These are phyloP conservation scores for Coniosporium apollinis DNA, from an alignment of 495 filamentous ascomycete species.

Conservation along the genomic window DNA sequence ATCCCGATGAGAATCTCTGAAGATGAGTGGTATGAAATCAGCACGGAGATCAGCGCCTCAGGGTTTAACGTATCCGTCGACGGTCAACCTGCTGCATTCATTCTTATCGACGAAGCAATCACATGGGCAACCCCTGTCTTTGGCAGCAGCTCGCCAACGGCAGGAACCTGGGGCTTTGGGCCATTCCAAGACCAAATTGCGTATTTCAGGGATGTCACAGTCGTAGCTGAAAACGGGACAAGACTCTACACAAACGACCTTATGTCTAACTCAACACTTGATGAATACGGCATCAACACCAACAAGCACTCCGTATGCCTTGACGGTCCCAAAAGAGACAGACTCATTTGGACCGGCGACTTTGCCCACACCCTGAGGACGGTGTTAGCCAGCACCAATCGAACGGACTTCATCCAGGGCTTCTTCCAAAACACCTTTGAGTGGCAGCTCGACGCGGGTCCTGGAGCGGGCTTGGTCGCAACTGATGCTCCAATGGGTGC, in stretches of 20 bases:
- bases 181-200: constrained; percentile 20
- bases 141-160: constrained; percentile 1
- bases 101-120: constrained; percentile 3
- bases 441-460: constrained; percentile 1
- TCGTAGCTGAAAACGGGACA: constrained; percentile 16
- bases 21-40: constrained; percentile 5
- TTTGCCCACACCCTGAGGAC: constrained; percentile 7
- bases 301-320: constrained; percentile 18
- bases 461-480: not conserved
- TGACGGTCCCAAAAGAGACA: constrained; percentile 19
- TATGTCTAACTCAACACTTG: constrained; percentile 10
- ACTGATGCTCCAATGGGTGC: constrained; percentile 1
- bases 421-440: constrained; percentile 2
- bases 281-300: constrained; percentile 15
- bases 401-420: constrained; percentile 5
- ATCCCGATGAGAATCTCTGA: not conserved
- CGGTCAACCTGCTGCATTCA: constrained; percentile 2
- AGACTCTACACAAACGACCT: constrained; percentile 17
- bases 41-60: constrained; percentile 1
- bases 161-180: constrained; percentile 23
- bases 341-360: constrained; percentile 12
- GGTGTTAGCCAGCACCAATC: constrained; percentile 2
- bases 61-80: constrained; percentile 5
- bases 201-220: constrained; percentile 19
- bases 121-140: not conserved